A percentile compares a stretch with the other conserved stretches of the same genome.
Evolutionary conservation across 768 basidiomycete genomes (phyloP).

Genomic region (Boletus fagicola): DNA sequence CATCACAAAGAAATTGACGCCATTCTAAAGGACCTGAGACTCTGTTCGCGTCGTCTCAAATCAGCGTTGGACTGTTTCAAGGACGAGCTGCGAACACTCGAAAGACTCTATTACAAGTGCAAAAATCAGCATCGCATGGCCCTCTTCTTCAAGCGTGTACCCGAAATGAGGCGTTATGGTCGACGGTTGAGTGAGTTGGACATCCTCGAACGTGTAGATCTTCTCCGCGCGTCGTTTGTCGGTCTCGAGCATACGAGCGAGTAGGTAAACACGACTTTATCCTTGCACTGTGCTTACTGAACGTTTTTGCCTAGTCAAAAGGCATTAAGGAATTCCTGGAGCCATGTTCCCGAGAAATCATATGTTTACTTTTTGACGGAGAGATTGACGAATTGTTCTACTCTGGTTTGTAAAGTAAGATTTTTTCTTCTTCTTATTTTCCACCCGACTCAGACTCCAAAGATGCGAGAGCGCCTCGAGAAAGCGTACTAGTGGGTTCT

Average conservation of each 20-base stretch:
- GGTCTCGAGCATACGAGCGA: slow-evolving; percentile 27
- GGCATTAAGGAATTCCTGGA: slow-evolving; percentile 62
- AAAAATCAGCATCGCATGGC: slow-evolving; percentile 60
- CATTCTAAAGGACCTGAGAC: slow-evolving; percentile 61
- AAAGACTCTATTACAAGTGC: slow-evolving; percentile 72
- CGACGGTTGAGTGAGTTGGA: slow-evolving; percentile 19
- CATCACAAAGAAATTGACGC: slow-evolving; percentile 46
- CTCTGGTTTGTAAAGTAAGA: slow-evolving; percentile 49
- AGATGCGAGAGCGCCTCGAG: slow-evolving; percentile 49
- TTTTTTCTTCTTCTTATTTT: neutral
- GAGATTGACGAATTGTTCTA: slow-evolving; percentile 36
- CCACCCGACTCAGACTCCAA: slow-evolving; percentile 5
- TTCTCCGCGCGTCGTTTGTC: slow-evolving; percentile 29
- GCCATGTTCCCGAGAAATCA: slow-evolving; percentile 46
- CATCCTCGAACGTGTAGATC: slow-evolving; percentile 22
- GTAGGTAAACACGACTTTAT: slow-evolving; percentile 11
- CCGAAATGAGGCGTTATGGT: slow-evolving; percentile 54
- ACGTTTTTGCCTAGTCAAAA: slow-evolving; percentile 42
- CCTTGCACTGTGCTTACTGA: neutral
- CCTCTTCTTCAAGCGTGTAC: slow-evolving; percentile 63
- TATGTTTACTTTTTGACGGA: slow-evolving; percentile 36
- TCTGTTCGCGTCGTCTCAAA: slow-evolving; percentile 51
- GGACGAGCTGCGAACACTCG: slow-evolving; percentile 48
- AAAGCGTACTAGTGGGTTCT: slow-evolving; percentile 53
- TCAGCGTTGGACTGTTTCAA: slow-evolving; percentile 33